These are phyloP conservation scores for Colletotrichum plurivorum DNA, from an alignment of 2,329 filamentous ascomycete genomes.

Conservation along the genomic window DNA sequence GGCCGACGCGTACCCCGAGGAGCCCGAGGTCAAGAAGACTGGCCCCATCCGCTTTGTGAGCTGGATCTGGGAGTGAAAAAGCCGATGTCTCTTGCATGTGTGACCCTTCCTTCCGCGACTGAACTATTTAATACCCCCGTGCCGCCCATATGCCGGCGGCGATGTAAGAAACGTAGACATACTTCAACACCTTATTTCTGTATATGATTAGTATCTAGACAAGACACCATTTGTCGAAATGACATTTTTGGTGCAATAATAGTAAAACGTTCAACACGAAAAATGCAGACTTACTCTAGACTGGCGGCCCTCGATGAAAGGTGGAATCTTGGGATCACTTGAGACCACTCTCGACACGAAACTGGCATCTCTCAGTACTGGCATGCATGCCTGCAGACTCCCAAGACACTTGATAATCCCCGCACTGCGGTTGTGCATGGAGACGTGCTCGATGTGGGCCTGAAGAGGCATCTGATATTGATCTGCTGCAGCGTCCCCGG, in stretches of 20 bases:
- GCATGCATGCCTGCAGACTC: neutral
- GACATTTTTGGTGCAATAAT: neutral
- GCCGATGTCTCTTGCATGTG: too few species aligned
- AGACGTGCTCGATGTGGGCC: neutral
- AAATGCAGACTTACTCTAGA: too few species aligned
- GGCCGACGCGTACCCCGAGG: conserved; percentile 52
- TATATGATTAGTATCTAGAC: neutral
- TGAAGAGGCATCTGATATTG: neutral
- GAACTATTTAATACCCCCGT: neutral
- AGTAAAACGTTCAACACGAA: neutral
- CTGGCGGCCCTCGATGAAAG: too few species aligned
- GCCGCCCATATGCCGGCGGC: too few species aligned
- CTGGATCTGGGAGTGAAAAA: conserved; percentile 55
- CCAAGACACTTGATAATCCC: neutral
- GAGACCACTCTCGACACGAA: too few species aligned
- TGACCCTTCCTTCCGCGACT: too few species aligned
- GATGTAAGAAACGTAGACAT: neutral
- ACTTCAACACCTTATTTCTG: neutral
- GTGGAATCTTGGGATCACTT: too few species aligned
- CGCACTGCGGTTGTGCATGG: neutral
- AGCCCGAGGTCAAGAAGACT: conserved; percentile 45
- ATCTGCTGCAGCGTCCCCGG: neutral
- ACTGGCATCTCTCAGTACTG: too few species aligned
- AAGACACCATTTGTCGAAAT: neutral
- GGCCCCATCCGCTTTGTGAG: conserved; percentile 49